phyloP scores from a whole-genome alignment of 2,329 filamentous ascomycete genomes.

The Ascochyta viciae-villosae region DNA sequence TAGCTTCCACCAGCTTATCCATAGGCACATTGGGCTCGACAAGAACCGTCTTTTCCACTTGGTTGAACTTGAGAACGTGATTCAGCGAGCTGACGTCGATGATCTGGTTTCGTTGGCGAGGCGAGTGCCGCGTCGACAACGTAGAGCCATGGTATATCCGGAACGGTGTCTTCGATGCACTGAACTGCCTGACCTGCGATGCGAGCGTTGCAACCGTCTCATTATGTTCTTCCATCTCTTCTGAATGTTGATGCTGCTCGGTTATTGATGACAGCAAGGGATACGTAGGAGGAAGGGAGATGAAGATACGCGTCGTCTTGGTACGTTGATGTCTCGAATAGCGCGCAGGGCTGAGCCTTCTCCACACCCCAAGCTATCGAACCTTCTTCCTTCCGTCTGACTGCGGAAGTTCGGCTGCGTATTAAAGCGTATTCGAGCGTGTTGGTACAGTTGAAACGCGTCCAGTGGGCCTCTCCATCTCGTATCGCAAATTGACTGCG shows the following conservation, averaged over 20 bases:
- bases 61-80: constrained; percentile 55
- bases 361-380: constrained; percentile 27
- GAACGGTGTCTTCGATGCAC: constrained; percentile 55
- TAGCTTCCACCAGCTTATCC: constrained; percentile 67
- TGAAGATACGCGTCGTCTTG: constrained; percentile 9
- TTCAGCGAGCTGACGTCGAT: constrained; percentile 60
- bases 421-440: not conserved
- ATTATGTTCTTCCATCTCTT: constrained; percentile 40
- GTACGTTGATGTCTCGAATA: constrained; percentile 20
- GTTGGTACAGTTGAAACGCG: not conserved
- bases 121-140: constrained; percentile 58
- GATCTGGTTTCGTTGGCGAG: constrained; percentile 50
- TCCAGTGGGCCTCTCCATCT: not conserved
- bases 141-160: constrained; percentile 66
- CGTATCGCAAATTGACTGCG: not conserved
- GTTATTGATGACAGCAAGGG: not conserved
- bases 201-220: constrained; percentile 34
- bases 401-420: constrained; percentile 1
- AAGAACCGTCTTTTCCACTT: constrained; percentile 52
- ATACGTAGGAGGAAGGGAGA: not conserved
- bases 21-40: constrained; percentile 76
- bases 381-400: constrained; percentile 16
- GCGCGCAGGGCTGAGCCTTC: constrained; percentile 34
- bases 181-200: constrained; percentile 53
- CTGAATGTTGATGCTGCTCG: not conserved